phyloP scores from a whole-genome alignment of 2,329 filamentous ascomycete species.

The Davidsoniella australis region DNA sequence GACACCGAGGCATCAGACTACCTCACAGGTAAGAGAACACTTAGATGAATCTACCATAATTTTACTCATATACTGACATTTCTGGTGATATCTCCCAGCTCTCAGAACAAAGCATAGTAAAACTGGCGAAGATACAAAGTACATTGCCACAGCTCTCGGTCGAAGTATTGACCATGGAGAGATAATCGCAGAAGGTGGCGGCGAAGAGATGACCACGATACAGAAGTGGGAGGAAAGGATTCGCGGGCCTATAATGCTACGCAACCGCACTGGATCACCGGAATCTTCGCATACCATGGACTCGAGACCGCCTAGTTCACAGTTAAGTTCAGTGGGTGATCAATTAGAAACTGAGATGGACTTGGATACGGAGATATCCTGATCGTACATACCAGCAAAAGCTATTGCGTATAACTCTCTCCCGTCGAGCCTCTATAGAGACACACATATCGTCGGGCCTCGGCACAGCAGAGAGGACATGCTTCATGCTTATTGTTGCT shows the following conservation, averaged over 20 bases:
- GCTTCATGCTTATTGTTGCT: not conserved
- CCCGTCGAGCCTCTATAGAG: no score
- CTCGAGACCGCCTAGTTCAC: slow-evolving; percentile 34
- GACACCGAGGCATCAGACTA: slow-evolving; percentile 51
- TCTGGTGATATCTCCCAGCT: slow-evolving; percentile 25
- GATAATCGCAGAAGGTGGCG: slow-evolving; percentile 58
- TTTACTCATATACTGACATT: slow-evolving; percentile 4
- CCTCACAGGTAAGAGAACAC: slow-evolving; percentile 34
- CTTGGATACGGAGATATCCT: slow-evolving; percentile 25
- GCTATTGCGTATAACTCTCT: no score
- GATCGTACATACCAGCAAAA: no score
- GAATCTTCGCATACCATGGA: slow-evolving; percentile 14
- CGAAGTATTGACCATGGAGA: slow-evolving; percentile 52
- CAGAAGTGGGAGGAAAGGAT: slow-evolving; percentile 42
- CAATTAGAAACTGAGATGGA: slow-evolving; percentile 25
- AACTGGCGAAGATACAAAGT: slow-evolving; percentile 71
- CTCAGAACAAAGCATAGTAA: slow-evolving; percentile 90
- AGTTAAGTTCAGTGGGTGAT: slow-evolving; percentile 39
- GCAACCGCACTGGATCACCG: not conserved
- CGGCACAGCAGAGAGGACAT: no score
- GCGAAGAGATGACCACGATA: slow-evolving; percentile 43
- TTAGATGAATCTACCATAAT: not conserved
- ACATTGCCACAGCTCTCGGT: slow-evolving; percentile 69
- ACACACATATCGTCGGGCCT: no score
- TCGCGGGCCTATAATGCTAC: slow-evolving; percentile 16